Evolutionary conservation across 495 filamentous ascomycete genomes (phyloP).

Genomic region (Daldinia bambusicola): DNA sequence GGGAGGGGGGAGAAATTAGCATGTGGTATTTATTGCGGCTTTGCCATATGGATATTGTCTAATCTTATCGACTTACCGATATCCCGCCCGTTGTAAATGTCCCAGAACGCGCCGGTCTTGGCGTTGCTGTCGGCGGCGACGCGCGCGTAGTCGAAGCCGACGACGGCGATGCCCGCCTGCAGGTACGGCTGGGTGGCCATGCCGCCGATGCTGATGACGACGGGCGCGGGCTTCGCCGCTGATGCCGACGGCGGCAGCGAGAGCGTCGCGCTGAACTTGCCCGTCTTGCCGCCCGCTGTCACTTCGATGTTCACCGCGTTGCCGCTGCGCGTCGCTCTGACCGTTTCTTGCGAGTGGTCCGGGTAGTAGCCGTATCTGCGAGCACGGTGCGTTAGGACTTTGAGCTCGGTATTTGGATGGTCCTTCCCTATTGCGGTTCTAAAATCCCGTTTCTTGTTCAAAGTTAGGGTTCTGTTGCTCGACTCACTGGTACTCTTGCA

Average conservation of each 20-base stretch:
- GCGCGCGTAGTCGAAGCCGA: conserved; percentile 61
- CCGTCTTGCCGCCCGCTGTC: conserved; percentile 58
- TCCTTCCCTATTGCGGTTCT: neutral
- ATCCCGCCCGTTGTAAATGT: conserved; percentile 62
- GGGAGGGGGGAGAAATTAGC: too few relatives aligned
- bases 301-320: conserved; percentile 60
- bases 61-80: conserved; percentile 51
- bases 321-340: conserved; percentile 61
- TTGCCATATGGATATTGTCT: too few relatives aligned
- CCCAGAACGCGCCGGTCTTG: conserved; percentile 64
- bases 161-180: conserved; percentile 61
- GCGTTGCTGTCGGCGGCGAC: conserved; percentile 63
- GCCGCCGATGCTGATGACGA: conserved; percentile 66
- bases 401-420: neutral
- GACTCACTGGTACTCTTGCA: conserved; percentile 62
- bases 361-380: conserved; percentile 62
- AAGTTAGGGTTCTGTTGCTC: too few relatives aligned
- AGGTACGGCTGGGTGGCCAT: conserved; percentile 64
- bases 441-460: neutral
- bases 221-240: conserved; percentile 54
- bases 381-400: neutral
- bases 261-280: conserved; percentile 57
- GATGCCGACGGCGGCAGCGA: conserved; percentile 57
- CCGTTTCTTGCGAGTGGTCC: conserved; percentile 61
- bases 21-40: too few relatives aligned